Conservation (phyloP, 306 rosid genomes). For the Fragaria ananassa region DNA sequence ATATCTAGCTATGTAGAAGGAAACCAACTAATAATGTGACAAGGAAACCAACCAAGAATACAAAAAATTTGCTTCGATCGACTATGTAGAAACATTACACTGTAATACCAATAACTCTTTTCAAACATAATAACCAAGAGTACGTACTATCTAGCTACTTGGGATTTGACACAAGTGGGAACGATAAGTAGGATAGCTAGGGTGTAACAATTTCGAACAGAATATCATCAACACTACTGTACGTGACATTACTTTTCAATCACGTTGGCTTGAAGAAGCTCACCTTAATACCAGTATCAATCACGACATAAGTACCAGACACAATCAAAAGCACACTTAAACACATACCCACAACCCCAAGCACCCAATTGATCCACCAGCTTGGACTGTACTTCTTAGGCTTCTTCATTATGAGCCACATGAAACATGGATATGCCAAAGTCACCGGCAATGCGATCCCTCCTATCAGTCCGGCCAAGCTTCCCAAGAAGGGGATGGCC, state of each 20-base stretch:
- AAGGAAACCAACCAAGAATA: background rate
- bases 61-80: background rate
- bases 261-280: slow-evolving; percentile 46
- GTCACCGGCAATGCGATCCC: slow-evolving; percentile 52
- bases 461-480: slow-evolving; percentile 42
- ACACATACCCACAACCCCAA: slow-evolving; percentile 34
- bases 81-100: background rate
- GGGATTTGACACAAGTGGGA: background rate
- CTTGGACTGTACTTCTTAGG: slow-evolving; percentile 28
- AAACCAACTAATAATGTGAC: background rate
- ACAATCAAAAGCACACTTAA: slow-evolving; percentile 31
- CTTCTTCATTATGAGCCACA: slow-evolving; percentile 53
- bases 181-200: background rate
- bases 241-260: background rate
- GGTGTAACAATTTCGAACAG: background rate
- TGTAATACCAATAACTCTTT: background rate
- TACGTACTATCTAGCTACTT: background rate
- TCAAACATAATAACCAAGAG: slow-evolving; percentile 2
- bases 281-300: slow-evolving; percentile 29
- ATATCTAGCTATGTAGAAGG: no score
- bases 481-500: slow-evolving; percentile 43
- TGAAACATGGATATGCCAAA: slow-evolving; percentile 47
- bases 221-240: background rate
- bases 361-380: slow-evolving; percentile 43
- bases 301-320: slow-evolving; percentile 34